phyloP scores from a whole-genome alignment of 345 rosid species.

The Microcos paniculata region DNA sequence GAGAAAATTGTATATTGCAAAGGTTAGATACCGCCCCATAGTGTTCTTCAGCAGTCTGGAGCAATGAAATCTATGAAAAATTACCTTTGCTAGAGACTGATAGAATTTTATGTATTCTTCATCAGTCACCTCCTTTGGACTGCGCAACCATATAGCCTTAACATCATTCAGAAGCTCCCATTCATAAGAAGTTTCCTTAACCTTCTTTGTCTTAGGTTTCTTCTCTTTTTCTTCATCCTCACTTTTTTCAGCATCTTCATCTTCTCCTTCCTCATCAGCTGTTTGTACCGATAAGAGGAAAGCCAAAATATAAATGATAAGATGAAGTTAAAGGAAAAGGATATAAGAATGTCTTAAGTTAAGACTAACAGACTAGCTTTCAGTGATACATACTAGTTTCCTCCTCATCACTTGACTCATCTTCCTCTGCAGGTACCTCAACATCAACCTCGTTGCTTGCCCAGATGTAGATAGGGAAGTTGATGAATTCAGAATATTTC shows the following conservation, averaged over 20 bases:
- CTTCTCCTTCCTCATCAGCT: conserved; percentile 68
- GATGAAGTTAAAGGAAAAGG: background rate
- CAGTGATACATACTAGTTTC: conserved; percentile 51
- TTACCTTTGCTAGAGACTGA: conserved; percentile 83
- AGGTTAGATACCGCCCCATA: background rate
- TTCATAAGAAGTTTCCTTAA: conserved; percentile 78
- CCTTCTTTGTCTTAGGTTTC: conserved; percentile 73
- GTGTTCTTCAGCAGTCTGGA: background rate
- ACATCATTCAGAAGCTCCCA: conserved; percentile 98
- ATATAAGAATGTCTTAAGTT: background rate
- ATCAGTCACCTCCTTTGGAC: conserved; percentile 92
- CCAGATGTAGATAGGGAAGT: conserved; percentile 92
- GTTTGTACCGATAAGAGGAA: conserved; percentile 22
- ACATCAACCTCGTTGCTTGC: conserved; percentile 92
- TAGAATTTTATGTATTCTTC: conserved; percentile 94
- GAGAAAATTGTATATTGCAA: background rate
- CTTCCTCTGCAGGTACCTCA: conserved; percentile 88
- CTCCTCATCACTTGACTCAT: conserved; percentile 77
- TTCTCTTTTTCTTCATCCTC: conserved; percentile 77
- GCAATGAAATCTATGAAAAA: background rate
- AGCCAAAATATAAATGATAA: conserved; percentile 3
- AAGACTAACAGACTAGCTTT: background rate
- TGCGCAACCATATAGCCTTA: conserved; percentile 96
- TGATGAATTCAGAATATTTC: conserved; percentile 95
- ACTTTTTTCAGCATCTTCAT: conserved; percentile 55